Evolutionary conservation across 2,329 filamentous ascomycete genomes (phyloP).

Genomic region (Pseudogymnoascus sp.): DNA sequence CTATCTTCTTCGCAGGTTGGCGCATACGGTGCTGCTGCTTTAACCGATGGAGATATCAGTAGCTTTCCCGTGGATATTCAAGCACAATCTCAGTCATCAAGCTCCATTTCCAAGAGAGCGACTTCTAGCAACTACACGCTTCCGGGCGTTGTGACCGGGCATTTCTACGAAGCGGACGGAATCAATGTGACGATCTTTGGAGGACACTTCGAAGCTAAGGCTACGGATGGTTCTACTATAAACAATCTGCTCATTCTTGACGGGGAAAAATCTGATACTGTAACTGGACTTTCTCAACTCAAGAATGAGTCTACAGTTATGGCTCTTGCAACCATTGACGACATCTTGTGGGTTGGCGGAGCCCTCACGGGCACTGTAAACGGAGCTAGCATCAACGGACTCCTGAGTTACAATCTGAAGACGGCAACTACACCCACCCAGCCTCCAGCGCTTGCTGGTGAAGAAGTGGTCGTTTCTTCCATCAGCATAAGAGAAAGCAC

Average conservation of each 20-base stretch:
- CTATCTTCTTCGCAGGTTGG: constrained; percentile 68
- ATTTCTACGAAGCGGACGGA: constrained; percentile 63
- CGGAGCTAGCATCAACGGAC: constrained; percentile 56
- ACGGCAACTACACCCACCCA: constrained; percentile 59
- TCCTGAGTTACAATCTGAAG: constrained; percentile 72
- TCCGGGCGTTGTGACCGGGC: constrained; percentile 67
- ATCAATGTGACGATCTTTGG: constrained; percentile 81
- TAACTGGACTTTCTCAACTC: constrained; percentile 64
- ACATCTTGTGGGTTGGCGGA: constrained; percentile 76
- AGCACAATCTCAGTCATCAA: constrained; percentile 31
- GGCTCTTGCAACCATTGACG: constrained; percentile 58
- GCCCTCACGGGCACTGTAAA: constrained; percentile 64
- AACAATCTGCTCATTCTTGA: constrained; percentile 72
- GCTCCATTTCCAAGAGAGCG: constrained; percentile 40
- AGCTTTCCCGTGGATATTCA: constrained; percentile 51
- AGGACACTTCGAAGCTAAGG: constrained; percentile 72
- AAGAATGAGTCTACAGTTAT: constrained; percentile 67
- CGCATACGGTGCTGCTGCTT: constrained; percentile 63
- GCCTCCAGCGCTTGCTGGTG: constrained; percentile 66
- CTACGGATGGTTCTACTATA: constrained; percentile 60
- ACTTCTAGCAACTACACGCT: constrained; percentile 35
- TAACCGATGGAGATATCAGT: constrained; percentile 47
- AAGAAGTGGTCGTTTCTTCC: constrained; percentile 63
- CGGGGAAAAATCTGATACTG: constrained; percentile 54
- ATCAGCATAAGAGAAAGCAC: constrained; percentile 66